Conservation (phyloP, 2,329 filamentous ascomycete genomes). For the Colletotrichum kahawae region DNA sequence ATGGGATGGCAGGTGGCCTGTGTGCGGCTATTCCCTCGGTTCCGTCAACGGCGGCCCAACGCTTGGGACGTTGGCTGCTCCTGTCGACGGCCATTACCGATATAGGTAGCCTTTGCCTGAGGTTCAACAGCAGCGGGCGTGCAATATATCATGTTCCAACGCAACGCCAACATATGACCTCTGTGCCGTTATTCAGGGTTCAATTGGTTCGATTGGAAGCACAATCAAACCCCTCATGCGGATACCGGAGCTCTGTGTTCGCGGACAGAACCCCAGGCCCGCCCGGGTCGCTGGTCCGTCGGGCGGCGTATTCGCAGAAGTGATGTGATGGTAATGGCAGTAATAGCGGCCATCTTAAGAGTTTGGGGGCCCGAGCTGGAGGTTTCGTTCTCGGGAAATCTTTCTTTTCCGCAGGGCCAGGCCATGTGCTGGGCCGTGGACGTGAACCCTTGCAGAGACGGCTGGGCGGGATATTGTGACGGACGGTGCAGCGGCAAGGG, state of each 20-base stretch:
- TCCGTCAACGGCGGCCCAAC: background rate
- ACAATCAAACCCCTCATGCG: constrained; percentile 1
- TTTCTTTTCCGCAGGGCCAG: background rate
- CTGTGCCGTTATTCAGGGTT: background rate
- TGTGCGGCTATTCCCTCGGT: background rate
- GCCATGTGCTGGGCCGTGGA: background rate
- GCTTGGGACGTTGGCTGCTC: background rate
- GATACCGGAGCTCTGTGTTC: background rate
- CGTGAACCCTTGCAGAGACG: background rate
- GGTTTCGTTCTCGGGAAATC: background rate
- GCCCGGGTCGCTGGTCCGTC: background rate
- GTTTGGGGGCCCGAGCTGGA: background rate
- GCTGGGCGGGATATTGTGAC: constrained; percentile 18
- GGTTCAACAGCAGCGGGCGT: background rate
- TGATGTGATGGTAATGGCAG: background rate
- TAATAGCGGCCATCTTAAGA: constrained; percentile 9
- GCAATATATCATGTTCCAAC: background rate
- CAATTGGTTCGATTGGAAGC: background rate
- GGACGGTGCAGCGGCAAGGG: constrained; percentile 4
- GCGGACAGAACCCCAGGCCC: background rate
- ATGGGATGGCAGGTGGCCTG: constrained; percentile 4
- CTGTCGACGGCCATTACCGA: background rate
- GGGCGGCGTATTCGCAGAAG: background rate
- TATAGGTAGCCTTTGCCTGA: background rate
- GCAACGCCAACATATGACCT: background rate